Conservation (phyloP, 2,329 filamentous ascomycete genomes). For the Botryotinia narcissicola region DNA sequence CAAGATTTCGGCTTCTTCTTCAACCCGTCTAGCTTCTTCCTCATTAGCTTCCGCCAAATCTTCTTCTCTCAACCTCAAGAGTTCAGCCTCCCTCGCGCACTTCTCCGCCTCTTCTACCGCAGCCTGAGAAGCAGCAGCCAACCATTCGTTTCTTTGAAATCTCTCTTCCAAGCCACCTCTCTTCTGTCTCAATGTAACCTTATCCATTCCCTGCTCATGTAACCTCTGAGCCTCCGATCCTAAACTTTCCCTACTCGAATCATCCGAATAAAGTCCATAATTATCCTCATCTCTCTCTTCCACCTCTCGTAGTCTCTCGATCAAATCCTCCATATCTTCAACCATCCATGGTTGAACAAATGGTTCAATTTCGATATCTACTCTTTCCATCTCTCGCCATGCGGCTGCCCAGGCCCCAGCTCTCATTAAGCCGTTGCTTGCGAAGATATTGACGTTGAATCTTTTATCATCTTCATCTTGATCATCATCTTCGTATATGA, state of each 20-base stretch:
- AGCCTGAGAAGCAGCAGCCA: neutral
- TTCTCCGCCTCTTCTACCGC: slow-evolving; percentile 2
- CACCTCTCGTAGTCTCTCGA: slow-evolving; percentile 26
- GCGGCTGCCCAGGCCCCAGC: slow-evolving; percentile 89
- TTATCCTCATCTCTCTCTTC: slow-evolving; percentile 27
- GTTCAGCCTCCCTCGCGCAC: neutral
- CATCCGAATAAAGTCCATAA: slow-evolving; percentile 31
- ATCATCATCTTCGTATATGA: slow-evolving; percentile 33
- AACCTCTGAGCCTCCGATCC: slow-evolving; percentile 21
- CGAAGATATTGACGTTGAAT: slow-evolving; percentile 86
- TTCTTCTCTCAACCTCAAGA: neutral
- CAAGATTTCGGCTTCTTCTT: slow-evolving; percentile 2
- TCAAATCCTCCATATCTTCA: slow-evolving; percentile 58
- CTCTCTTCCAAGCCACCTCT: neutral
- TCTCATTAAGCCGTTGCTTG: slow-evolving; percentile 90
- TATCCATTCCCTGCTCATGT: slow-evolving; percentile 23
- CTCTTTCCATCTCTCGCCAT: slow-evolving; percentile 98
- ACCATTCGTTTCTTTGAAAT: neutral
- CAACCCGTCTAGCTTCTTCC: neutral
- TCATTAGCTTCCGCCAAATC: neutral
- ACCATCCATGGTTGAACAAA: slow-evolving; percentile 60
- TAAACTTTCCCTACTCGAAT: slow-evolving; percentile 14
- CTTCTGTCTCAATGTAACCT: slow-evolving; percentile 12
- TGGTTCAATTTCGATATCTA: slow-evolving; percentile 88
- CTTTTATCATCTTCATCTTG: slow-evolving; percentile 34